Evolutionary conservation across 306 rosid species (phyloP).

Genomic region (apple (Malus domestica)): ASM211411v1 NC_041800.1:4275001-4275500

Average conservation of each 20-base stretch:
- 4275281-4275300: neutral
- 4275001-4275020: slow-evolving; percentile 25
- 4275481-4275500: too few species aligned
- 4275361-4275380: too few species aligned
- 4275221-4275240: slow-evolving; percentile 14
- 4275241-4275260: slow-evolving; percentile 20
- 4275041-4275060: slow-evolving; percentile 30
- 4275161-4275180: slow-evolving; percentile 39
- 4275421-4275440: too few species aligned
- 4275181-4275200: slow-evolving; percentile 21
- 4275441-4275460: too few species aligned
- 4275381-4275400: too few species aligned
- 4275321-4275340: neutral
- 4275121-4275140: slow-evolving; percentile 26
- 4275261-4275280: neutral
- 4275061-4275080: slow-evolving; percentile 27
- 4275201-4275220: slow-evolving; percentile 23
- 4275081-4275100: slow-evolving; percentile 25
- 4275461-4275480: too few species aligned
- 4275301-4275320: neutral
- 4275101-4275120: slow-evolving; percentile 17
- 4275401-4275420: too few species aligned
- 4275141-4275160: slow-evolving; percentile 32
- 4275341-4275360: neutral
- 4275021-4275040: slow-evolving; percentile 36